A percentile compares a stretch with the other conserved stretches of the same genome.
Conservation (phyloP, 768 basidiomycete species). For the Phallus indusiatus region DNA sequence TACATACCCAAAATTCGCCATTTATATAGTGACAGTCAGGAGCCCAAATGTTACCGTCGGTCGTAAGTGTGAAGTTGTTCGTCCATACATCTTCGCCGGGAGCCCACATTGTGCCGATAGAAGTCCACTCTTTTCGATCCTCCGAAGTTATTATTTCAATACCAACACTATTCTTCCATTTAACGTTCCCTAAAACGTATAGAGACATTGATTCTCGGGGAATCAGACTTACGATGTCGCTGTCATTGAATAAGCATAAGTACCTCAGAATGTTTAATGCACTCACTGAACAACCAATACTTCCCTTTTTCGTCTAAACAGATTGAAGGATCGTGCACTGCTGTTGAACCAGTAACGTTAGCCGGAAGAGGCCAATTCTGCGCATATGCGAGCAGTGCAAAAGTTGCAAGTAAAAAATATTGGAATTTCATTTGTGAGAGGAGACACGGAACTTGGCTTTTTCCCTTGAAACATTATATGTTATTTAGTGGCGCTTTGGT, state of each 20-base stretch:
- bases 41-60: slow-evolving; percentile 32
- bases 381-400: background rate
- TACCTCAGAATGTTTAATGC: slow-evolving; percentile 23
- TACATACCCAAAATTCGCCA: slow-evolving; percentile 17
- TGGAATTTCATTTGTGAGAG: too few species aligned
- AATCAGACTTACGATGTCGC: background rate
- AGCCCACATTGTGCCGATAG: slow-evolving; percentile 38
- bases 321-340: slow-evolving; percentile 39
- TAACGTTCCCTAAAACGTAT: background rate
- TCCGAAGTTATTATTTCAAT: slow-evolving; percentile 41
- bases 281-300: slow-evolving; percentile 32
- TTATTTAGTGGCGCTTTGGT: too few species aligned
- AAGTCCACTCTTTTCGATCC: slow-evolving; percentile 38
- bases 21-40: slow-evolving; percentile 25
- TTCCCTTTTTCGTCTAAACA: slow-evolving; percentile 39
- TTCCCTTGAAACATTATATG: too few species aligned
- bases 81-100: slow-evolving; percentile 40
- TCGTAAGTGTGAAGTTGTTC: slow-evolving; percentile 36
- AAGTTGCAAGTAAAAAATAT: too few species aligned
- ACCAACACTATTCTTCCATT: slow-evolving; percentile 30
- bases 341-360: slow-evolving; percentile 22
- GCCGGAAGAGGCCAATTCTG: slow-evolving; percentile 10
- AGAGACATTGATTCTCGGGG: too few species aligned
- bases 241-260: background rate
- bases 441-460: too few species aligned